phyloP scores from a whole-genome alignment of 768 basidiomycete species.

The Russula sp. region DNA sequence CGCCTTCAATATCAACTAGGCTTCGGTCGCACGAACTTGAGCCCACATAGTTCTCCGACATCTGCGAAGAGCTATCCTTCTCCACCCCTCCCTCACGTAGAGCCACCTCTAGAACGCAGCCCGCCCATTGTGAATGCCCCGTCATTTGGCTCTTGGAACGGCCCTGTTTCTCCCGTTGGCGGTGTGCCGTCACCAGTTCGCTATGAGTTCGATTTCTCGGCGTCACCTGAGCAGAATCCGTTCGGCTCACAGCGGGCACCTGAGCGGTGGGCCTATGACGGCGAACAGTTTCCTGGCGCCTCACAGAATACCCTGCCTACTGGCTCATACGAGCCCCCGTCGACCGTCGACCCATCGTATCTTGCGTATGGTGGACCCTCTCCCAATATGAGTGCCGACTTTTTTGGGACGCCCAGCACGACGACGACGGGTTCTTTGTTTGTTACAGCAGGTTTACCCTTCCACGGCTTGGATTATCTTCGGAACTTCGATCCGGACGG shows the following conservation, averaged over 20 bases:
- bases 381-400: constrained; percentile 15
- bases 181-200: constrained; percentile 13
- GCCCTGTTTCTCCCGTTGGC: constrained; percentile 17
- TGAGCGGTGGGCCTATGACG: constrained; percentile 16
- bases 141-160: constrained; percentile 27
- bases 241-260: not conserved
- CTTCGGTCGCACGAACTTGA: constrained; percentile 36
- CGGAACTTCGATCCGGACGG: constrained; percentile 60
- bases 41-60: constrained; percentile 69
- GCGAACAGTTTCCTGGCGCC: constrained; percentile 12
- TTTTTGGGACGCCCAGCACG: constrained; percentile 34
- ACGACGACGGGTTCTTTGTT: constrained; percentile 59
- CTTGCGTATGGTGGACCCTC: constrained; percentile 14
- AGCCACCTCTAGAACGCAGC: constrained; percentile 46
- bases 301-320: constrained; percentile 2
- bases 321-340: constrained; percentile 8
- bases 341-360: constrained; percentile 21
- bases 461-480: constrained; percentile 77
- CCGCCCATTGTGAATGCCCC: constrained; percentile 43
- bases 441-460: constrained; percentile 68
- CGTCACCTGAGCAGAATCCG: constrained; percentile 6
- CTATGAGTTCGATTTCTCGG: constrained; percentile 20
- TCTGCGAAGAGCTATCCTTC: constrained; percentile 63
- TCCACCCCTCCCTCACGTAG: constrained; percentile 48
- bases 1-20: constrained; percentile 26